Evolutionary conservation across 768 basidiomycete genomes (phyloP).

Genomic region (Tubosaeta brunneosetosa): DNA sequence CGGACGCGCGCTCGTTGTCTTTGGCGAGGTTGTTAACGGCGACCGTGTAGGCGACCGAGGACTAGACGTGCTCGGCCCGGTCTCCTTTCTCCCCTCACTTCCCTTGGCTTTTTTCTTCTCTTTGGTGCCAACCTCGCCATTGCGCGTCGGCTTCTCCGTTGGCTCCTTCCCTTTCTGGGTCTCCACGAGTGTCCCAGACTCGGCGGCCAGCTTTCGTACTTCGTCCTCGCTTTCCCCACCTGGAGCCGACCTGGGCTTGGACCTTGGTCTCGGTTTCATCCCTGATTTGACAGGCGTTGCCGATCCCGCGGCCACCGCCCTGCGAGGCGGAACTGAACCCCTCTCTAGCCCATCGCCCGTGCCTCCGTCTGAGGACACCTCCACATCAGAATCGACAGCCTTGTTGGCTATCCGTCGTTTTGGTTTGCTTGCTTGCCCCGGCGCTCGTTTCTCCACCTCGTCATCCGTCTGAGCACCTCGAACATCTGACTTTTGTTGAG

Average conservation of each 20-base stretch:
- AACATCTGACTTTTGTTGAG: background rate
- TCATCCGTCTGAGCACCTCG: background rate
- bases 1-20: background rate
- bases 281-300: constrained; percentile 23
- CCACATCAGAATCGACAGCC: background rate
- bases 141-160: background rate
- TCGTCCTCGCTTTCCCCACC: constrained; percentile 2
- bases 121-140: background rate
- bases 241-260: background rate
- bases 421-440: background rate
- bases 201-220: background rate
- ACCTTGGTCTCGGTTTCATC: constrained; percentile 24
- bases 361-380: background rate
- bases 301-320: background rate
- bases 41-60: constrained; percentile 9
- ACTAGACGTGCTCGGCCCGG: background rate
- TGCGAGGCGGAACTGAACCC: constrained; percentile 12
- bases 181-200: background rate
- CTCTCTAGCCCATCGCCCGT: background rate
- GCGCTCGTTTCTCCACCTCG: background rate
- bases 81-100: background rate
- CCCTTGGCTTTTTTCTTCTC: background rate
- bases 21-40: constrained; percentile 3
- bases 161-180: background rate
- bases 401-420: background rate